Evolutionary conservation across 176 grass and related monocot genomes (phyloP).

Genomic region (Triticum aestivum): DNA sequence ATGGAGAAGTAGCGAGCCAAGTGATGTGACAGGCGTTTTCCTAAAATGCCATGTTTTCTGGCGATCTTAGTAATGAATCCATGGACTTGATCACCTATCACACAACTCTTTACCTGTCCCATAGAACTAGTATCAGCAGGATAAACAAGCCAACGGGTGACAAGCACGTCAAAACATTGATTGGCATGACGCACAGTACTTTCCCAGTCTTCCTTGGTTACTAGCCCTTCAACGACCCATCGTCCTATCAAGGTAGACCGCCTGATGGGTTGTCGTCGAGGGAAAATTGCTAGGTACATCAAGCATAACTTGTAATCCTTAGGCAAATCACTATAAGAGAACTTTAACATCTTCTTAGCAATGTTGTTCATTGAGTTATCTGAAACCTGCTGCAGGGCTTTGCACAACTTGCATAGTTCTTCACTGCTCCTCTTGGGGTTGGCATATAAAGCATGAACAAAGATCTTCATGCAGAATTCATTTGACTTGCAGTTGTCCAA

Average conservation of each 20-base stretch:
- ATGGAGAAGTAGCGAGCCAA: constrained; percentile 22
- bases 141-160: neutral
- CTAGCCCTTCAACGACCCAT: neutral
- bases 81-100: neutral
- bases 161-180: neutral
- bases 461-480: constrained; percentile 3
- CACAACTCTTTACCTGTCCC: constrained; percentile 13
- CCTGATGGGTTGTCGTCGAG: neutral
- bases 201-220: neutral
- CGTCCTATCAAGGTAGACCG: constrained; percentile 1
- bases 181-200: neutral
- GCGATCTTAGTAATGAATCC: constrained; percentile 2
- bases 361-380: too few relatives aligned
- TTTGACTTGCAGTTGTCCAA: neutral
- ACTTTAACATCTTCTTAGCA: neutral
- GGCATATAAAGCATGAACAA: neutral
- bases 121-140: neutral
- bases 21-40: neutral
- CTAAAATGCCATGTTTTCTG: neutral
- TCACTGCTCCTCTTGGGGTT: neutral
- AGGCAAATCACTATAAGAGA: neutral
- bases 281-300: constrained; percentile 19
- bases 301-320: neutral
- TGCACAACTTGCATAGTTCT: neutral
- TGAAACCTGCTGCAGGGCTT: neutral